These are phyloP conservation scores for Fennellomyces sp. DNA, from an alignment of 371 early-diverging fungal species.

Conservation along the genomic window DNA sequence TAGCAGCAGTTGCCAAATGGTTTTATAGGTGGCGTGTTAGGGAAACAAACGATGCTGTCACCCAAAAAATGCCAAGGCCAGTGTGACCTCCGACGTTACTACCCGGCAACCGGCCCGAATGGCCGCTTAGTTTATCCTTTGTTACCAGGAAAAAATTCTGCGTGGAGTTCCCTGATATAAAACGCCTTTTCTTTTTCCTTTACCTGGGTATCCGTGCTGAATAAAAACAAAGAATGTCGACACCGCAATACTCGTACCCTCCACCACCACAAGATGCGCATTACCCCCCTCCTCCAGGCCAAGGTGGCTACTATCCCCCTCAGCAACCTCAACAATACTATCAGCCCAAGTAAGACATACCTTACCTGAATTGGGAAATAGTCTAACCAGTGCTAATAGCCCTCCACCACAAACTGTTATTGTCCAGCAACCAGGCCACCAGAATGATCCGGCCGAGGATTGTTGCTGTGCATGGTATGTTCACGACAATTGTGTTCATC, in stretches of 20 bases:
- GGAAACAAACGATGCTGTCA: too few relatives aligned
- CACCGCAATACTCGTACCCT: slow-evolving; percentile 13
- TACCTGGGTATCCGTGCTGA: not conserved
- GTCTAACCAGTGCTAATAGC: not conserved
- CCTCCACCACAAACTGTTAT: slow-evolving; percentile 23
- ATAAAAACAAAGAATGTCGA: not conserved
- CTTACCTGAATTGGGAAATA: not conserved
- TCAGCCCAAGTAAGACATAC: not conserved
- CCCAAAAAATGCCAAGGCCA: too few relatives aligned
- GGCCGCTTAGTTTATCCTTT: too few relatives aligned
- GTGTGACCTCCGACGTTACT: too few relatives aligned
- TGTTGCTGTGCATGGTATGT: slow-evolving; percentile 27
- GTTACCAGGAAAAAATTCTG: too few relatives aligned
- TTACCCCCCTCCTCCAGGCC: slow-evolving; percentile 14
- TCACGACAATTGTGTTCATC: not conserved
- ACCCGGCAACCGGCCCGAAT: too few relatives aligned
- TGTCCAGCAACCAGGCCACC: slow-evolving; percentile 21
- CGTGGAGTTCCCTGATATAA: too few relatives aligned
- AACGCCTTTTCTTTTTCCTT: not conserved
- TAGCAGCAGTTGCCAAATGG: too few relatives aligned
- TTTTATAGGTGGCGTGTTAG: too few relatives aligned
- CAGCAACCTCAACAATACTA: slow-evolving; percentile 1
- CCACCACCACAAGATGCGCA: slow-evolving; percentile 12
- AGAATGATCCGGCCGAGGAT: slow-evolving; percentile 14
- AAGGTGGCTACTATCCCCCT: slow-evolving; percentile 13